A percentile compares a stretch with the other conserved stretches of the same genome.
These are phyloP conservation scores for Lachnellula arida DNA, from an alignment of 2,329 filamentous ascomycete species.

Conservation along the genomic window DNA sequence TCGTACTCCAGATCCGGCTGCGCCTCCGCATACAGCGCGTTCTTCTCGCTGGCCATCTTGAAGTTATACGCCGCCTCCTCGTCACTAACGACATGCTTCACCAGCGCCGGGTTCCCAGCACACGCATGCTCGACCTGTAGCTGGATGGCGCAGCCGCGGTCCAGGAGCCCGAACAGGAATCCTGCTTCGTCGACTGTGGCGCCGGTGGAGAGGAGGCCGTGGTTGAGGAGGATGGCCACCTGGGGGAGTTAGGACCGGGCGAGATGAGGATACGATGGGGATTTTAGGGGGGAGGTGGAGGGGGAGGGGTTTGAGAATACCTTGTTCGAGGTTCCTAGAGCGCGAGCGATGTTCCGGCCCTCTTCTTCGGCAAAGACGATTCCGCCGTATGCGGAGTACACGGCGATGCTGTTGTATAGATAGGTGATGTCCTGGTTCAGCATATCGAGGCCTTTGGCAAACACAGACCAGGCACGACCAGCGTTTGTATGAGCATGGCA, in stretches of 20 bases:
- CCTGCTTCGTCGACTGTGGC: constrained; percentile 69
- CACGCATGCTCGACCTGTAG: constrained; percentile 63
- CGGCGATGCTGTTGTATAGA: constrained; percentile 59
- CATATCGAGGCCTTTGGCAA: constrained; percentile 64
- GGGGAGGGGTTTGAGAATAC: constrained; percentile 3
- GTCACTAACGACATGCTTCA: constrained; percentile 50
- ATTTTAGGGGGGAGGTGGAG: too few species aligned
- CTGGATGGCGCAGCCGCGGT: constrained; percentile 65
- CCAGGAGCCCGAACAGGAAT: constrained; percentile 64
- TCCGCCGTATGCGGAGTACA: constrained; percentile 61
- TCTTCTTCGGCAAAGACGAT: constrained; percentile 61
- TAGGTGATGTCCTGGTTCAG: constrained; percentile 63
- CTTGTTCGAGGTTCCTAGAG: constrained; percentile 53
- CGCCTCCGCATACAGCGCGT: constrained; percentile 42
- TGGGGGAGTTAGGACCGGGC: constrained; percentile 17
- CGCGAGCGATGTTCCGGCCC: constrained; percentile 57
- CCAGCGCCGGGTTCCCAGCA: constrained; percentile 40
- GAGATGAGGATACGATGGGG: background rate
- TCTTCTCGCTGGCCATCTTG: constrained; percentile 43
- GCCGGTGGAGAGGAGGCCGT: constrained; percentile 68
- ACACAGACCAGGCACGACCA: constrained; percentile 64
- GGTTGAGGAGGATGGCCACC: constrained; percentile 63
- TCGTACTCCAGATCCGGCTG: constrained; percentile 45
- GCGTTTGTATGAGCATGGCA: constrained; percentile 65
- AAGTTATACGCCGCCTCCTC: constrained; percentile 51